These are phyloP conservation scores for Atkinsonella hypoxylon DNA, from an alignment of 2,329 filamentous ascomycete species.

Conservation along the genomic window DNA sequence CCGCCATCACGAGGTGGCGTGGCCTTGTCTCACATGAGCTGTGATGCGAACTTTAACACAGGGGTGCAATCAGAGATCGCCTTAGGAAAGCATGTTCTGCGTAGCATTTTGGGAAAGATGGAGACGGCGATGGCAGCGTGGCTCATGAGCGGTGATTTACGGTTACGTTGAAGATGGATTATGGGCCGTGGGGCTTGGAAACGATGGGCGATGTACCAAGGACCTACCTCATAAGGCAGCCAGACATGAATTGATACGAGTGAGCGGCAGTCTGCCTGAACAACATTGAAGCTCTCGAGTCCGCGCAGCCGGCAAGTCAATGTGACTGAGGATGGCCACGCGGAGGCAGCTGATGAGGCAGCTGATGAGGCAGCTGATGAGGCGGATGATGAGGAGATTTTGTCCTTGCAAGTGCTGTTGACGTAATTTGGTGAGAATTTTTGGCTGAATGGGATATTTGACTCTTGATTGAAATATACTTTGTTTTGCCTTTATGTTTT, in stretches of 20 bases:
- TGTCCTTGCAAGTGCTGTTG: no score
- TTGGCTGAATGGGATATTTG: no score
- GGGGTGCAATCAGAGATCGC: neutral
- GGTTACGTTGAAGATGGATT: neutral
- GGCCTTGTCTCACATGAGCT: conserved; percentile 3
- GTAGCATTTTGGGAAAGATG: neutral
- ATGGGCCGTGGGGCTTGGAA: neutral
- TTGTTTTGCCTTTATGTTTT: no score
- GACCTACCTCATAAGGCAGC: no score
- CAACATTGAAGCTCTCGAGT: no score
- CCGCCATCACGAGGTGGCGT: conserved; percentile 1
- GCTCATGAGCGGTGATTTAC: neutral
- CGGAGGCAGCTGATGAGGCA: neutral
- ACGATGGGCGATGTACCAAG: no score
- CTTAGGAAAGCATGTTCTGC: neutral
- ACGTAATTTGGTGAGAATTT: no score
- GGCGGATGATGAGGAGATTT: neutral
- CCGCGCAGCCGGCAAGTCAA: no score
- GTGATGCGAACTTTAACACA: neutral
- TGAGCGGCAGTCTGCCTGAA: no score
- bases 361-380: neutral
- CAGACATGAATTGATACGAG: no score
- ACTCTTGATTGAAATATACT: no score
- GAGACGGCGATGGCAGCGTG: neutral
- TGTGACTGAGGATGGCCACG: neutral